Evolutionary conservation across 2,329 filamentous ascomycete genomes (phyloP).

Genomic region (Verticillium albo-atrum): DNA sequence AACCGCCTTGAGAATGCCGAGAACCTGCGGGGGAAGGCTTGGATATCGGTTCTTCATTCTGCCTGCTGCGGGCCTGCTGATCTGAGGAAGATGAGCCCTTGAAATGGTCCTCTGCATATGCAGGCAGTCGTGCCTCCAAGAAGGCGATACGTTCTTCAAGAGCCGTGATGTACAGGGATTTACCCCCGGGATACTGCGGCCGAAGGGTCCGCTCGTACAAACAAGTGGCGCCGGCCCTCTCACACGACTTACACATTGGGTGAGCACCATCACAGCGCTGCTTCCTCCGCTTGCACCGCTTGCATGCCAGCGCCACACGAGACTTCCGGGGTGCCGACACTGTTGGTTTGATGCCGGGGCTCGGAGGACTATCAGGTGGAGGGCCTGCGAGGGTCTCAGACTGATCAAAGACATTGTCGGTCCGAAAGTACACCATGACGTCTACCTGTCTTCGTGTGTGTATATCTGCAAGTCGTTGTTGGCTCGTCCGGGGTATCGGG

Average conservation of each 20-base stretch:
- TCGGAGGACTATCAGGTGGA: constrained; percentile 6
- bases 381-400: neutral
- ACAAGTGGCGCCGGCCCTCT: constrained; percentile 14
- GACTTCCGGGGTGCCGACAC: constrained; percentile 10
- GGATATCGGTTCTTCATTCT: neutral
- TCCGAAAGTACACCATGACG: neutral
- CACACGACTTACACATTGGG: constrained; percentile 18
- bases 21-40: neutral
- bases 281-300: constrained; percentile 20
- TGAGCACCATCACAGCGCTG: constrained; percentile 20
- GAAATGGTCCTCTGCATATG: constrained; percentile 20
- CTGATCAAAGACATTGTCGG: constrained; percentile 2
- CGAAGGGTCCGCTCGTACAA: constrained; percentile 18
- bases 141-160: constrained; percentile 23
- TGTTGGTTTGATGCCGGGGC: constrained; percentile 2
- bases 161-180: constrained; percentile 20
- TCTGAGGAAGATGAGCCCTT: neutral
- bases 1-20: constrained; percentile 1
- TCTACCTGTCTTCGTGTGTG: too few species aligned
- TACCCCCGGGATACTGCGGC: constrained; percentile 21
- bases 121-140: constrained; percentile 19
- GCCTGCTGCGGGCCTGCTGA: neutral
- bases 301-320: constrained; percentile 18
- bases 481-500: too few species aligned
- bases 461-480: neutral